Conservation (phyloP, 345 rosid species). For the Aurinia saxatilis region DNA sequence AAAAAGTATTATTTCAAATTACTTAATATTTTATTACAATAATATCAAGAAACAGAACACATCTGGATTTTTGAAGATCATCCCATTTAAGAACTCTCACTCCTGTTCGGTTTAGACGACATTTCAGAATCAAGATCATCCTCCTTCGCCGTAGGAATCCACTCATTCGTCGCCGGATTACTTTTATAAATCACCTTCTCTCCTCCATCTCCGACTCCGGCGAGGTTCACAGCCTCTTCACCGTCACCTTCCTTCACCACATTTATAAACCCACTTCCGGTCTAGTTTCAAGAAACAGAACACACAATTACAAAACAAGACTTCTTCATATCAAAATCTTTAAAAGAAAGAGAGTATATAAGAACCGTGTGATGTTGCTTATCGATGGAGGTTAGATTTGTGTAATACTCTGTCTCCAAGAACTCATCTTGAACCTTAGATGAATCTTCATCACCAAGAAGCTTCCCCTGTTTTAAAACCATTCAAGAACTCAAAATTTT, state of each 20-base stretch:
- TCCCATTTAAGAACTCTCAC: conserved; percentile 36
- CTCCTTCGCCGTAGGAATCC: conserved; percentile 46
- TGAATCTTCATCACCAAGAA: conserved; percentile 16
- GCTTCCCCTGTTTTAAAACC: conserved; percentile 23
- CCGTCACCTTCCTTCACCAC: conserved; percentile 31
- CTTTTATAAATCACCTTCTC: conserved; percentile 28
- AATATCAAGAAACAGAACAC: conserved; percentile 15
- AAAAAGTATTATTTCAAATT: not conserved
- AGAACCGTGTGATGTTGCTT: conserved; percentile 65
- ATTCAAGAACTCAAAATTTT: not conserved
- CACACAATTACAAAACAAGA: not conserved
- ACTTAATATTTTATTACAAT: not conserved
- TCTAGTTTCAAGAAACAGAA: conserved; percentile 31
- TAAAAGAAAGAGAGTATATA: not conserved
- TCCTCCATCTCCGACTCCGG: conserved; percentile 13
- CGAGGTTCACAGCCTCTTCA: conserved; percentile 6
- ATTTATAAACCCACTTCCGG: conserved; percentile 65
- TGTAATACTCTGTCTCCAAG: conserved; percentile 56
- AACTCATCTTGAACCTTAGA: conserved; percentile 43
- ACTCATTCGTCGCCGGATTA: conserved; percentile 75
- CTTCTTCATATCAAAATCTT: no score
- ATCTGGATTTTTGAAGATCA: not conserved
- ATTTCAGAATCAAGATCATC: conserved; percentile 29
- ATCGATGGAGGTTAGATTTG: conserved; percentile 47
- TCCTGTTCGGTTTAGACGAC: conserved; percentile 47